phyloP scores from a whole-genome alignment of 116 monocot genomes.

The Cymodocea nodosa region DNA sequence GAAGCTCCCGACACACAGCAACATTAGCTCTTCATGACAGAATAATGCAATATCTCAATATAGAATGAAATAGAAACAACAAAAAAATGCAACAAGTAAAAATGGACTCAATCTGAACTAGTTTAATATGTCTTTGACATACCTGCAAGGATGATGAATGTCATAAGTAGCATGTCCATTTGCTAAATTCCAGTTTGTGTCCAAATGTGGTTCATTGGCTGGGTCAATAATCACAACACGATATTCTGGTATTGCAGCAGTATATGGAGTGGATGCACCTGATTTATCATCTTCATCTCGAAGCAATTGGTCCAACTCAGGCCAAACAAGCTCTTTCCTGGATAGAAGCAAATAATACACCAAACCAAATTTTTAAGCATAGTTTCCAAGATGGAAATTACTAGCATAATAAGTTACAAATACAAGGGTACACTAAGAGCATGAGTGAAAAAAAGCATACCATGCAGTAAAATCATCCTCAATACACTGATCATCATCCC shows the following conservation, averaged over 20 bases:
- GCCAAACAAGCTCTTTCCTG: conserved; percentile 88
- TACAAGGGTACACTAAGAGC: neutral
- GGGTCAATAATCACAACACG: conserved; percentile 50
- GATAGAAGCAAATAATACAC: conserved; percentile 2
- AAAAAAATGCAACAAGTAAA: neutral
- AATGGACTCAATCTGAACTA: neutral
- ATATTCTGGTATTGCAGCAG: conserved; percentile 85
- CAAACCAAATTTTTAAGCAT: neutral
- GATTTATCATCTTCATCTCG: conserved; percentile 53
- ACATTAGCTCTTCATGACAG: conserved; percentile 51
- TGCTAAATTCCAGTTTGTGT: conserved; percentile 45
- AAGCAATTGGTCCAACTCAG: conserved; percentile 74
- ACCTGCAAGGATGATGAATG: conserved; percentile 91
- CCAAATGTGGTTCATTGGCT: conserved; percentile 18
- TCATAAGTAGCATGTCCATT: conserved; percentile 67
- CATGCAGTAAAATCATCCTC: conserved; percentile 94
- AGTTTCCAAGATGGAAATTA: neutral
- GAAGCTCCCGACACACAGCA: conserved; percentile 76
- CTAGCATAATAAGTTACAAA: neutral
- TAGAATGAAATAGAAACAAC: neutral
- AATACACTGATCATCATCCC: conserved; percentile 98
- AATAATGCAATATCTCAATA: neutral
- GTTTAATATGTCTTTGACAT: neutral
- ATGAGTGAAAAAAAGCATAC: conserved; percentile 17
- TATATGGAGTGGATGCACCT: conserved; percentile 49